A percentile compares a stretch with the other conserved stretches of the same genome.
Conservation (phyloP, 768 basidiomycete species). For the Lactarius sanguifluus region DNA sequence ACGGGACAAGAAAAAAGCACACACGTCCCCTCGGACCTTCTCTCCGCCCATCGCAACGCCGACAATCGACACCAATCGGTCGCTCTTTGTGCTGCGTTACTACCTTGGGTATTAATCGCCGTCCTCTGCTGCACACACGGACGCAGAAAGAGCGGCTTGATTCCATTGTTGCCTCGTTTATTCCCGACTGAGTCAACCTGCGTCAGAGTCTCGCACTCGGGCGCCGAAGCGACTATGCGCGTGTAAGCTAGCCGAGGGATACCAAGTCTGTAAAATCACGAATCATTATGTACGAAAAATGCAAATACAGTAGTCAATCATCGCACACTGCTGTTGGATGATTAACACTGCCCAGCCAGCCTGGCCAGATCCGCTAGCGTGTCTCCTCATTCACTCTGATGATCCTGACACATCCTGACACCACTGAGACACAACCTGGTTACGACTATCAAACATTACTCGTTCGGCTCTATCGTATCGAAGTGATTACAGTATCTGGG, state of each 20-base stretch:
- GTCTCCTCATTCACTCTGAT: background rate
- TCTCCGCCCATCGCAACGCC: conserved; percentile 12
- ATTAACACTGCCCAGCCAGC: no score
- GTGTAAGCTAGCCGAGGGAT: background rate
- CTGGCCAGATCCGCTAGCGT: background rate
- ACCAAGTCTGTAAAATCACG: background rate
- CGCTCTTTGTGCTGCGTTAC: background rate
- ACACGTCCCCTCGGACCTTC: background rate
- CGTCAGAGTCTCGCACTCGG: background rate
- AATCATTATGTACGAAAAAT: background rate
- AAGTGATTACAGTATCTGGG: background rate
- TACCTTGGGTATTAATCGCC: conserved; percentile 1
- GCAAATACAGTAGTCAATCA: background rate
- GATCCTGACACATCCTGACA: background rate
- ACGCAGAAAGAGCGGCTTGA: background rate
- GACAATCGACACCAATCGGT: background rate
- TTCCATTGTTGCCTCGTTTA: background rate
- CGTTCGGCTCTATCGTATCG: background rate
- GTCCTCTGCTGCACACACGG: background rate
- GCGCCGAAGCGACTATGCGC: background rate
- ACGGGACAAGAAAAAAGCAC: conserved; percentile 1
- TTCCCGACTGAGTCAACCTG: background rate
- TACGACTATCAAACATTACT: background rate
- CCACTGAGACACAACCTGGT: background rate
- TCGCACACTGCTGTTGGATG: background rate